Evolutionary conservation across 176 grass and related monocot species (phyloP).

Genomic region (Thinopyrum elongatum): DNA sequence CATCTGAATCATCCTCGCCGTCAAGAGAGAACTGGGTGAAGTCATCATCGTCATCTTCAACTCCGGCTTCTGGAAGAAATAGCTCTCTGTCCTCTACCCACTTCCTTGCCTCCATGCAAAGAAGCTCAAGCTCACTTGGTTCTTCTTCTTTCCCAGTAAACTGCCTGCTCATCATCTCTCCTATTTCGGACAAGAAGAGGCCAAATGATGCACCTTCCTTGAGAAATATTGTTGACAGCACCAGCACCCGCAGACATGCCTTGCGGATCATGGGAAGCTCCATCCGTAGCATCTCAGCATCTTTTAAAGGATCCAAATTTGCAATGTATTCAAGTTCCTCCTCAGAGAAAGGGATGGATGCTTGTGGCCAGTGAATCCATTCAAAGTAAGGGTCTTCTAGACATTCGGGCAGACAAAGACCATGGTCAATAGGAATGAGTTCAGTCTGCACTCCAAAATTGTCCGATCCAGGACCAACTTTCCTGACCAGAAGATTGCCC

Average conservation of each 20-base stretch:
- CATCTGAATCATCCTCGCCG: slow-evolving; percentile 46
- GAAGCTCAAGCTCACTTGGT: slow-evolving; percentile 85
- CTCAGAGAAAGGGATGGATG: slow-evolving; percentile 80
- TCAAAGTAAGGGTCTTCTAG: slow-evolving; percentile 98
- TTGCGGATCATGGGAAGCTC: slow-evolving; percentile 80
- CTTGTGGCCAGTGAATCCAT: slow-evolving; percentile 96
- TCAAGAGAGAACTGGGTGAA: slow-evolving; percentile 76
- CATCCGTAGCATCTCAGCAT: slow-evolving; percentile 67
- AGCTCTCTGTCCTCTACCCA: slow-evolving; percentile 56
- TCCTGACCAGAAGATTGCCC: slow-evolving; percentile 85
- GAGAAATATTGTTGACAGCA: slow-evolving; percentile 82
- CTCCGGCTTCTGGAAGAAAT: slow-evolving; percentile 51
- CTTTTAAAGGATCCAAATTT: slow-evolving; percentile 60
- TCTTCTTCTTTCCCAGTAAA: slow-evolving; percentile 84
- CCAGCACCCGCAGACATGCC: slow-evolving; percentile 78
- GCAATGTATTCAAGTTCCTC: slow-evolving; percentile 88
- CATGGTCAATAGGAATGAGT: slow-evolving; percentile 93
- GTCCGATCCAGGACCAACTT: slow-evolving; percentile 46
- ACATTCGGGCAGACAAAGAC: slow-evolving; percentile 82
- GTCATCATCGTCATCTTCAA: slow-evolving; percentile 67
- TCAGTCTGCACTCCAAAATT: slow-evolving; percentile 72
- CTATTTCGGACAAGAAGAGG: slow-evolving; percentile 79
- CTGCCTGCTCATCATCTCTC: slow-evolving; percentile 97
- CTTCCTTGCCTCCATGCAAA: slow-evolving; percentile 80
- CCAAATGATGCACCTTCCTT: slow-evolving; percentile 75